Conservation (phyloP, 176 grass and related monocot genomes). For the Triticum monococcum region DNA sequence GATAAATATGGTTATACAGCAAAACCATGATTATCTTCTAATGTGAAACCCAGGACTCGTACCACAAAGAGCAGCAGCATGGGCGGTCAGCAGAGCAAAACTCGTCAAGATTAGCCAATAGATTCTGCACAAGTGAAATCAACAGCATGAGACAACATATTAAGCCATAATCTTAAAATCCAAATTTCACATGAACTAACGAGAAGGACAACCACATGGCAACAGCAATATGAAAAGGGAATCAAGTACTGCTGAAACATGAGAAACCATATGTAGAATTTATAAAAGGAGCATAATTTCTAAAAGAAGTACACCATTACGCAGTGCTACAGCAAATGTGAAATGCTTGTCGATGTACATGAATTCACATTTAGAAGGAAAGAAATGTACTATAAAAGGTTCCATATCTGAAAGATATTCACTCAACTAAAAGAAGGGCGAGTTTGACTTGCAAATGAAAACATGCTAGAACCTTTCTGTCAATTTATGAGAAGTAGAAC, state of each 20-base stretch:
- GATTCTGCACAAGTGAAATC: conserved; percentile 52
- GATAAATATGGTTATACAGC: not conserved
- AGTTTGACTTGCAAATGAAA: no score
- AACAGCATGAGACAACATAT: conserved; percentile 29
- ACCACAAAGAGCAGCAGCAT: conserved; percentile 72
- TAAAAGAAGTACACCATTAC: no score
- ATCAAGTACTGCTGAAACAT: not conserved
- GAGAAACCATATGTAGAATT: no score
- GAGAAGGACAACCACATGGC: not conserved
- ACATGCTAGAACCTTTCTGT: no score
- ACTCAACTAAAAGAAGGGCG: no score
- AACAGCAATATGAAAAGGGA: conserved; percentile 10
- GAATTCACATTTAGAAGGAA: no score
- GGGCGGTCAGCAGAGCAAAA: conserved; percentile 63
- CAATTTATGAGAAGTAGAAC: no score
- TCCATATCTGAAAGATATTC: no score
- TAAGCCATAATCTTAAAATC: conserved; percentile 8
- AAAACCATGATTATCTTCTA: conserved; percentile 20
- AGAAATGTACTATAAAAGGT: no score
- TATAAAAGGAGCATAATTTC: no score
- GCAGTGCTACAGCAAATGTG: no score
- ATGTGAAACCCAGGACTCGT: conserved; percentile 20
- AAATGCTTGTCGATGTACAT: no score
- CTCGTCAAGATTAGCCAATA: conserved; percentile 79
- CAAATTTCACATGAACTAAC: conserved; percentile 22